phyloP scores from a whole-genome alignment of 495 filamentous ascomycete genomes.

The Xylaria longipes region DNA sequence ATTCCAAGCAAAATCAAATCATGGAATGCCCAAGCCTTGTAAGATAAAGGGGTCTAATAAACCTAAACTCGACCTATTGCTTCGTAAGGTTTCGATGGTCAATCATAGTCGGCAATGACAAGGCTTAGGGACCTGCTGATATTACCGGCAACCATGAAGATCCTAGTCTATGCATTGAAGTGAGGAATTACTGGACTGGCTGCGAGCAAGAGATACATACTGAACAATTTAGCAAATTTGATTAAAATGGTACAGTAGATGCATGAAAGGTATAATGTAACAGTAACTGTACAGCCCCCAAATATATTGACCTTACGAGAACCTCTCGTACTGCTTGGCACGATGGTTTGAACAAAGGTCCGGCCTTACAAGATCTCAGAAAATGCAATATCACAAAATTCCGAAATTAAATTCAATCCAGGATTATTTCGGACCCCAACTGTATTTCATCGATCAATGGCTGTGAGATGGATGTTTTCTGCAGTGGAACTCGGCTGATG shows the following conservation, averaged over 20 bases:
- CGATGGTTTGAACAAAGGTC: neutral
- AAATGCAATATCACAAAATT: neutral
- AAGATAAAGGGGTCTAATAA: neutral
- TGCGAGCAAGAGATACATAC: neutral
- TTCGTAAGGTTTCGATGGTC: neutral
- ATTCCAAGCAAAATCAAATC: neutral
- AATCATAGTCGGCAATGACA: neutral
- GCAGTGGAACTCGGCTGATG: neutral
- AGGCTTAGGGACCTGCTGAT: neutral
- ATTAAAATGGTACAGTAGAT: neutral
- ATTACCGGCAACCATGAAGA: neutral
- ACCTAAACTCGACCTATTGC: neutral
- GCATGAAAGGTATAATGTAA: neutral
- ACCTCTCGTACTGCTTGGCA: neutral
- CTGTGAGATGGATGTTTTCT: neutral
- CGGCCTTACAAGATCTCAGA: neutral
- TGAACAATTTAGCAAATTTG: neutral
- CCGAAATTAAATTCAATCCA: neutral
- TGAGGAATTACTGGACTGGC: neutral
- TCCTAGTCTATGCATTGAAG: neutral
- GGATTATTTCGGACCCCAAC: neutral
- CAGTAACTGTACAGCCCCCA: neutral
- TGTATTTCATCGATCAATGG: neutral
- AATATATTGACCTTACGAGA: neutral
- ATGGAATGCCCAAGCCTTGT: neutral